These are phyloP conservation scores for Myriosclerotinia scirpicola DNA, from an alignment of 2,329 filamentous ascomycete species.

Conservation along the genomic window DNA sequence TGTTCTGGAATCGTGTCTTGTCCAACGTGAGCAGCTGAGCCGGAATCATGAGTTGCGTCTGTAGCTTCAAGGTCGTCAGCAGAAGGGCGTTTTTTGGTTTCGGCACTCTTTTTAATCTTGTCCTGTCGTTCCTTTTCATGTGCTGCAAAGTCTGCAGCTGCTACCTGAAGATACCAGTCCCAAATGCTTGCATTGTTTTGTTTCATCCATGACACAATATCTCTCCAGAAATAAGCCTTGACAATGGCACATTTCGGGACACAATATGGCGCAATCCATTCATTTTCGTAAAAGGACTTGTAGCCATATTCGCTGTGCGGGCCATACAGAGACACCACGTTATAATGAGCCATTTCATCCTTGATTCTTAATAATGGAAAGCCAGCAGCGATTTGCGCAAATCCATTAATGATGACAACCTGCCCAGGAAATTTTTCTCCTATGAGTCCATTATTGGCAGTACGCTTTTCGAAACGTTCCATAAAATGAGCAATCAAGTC, in stretches of 20 bases:
- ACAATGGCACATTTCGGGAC: neutral
- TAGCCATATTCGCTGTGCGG: neutral
- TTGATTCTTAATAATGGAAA: neutral
- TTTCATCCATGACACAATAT: neutral
- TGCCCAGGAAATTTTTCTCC: too few species aligned
- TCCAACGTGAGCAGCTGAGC: neutral
- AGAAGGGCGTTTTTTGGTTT: too few species aligned
- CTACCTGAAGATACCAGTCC: neutral
- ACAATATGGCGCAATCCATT: neutral
- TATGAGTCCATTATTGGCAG: too few species aligned
- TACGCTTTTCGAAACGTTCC: too few species aligned
- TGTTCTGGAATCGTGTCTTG: neutral
- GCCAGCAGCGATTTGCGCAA: neutral
- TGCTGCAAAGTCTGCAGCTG: neutral
- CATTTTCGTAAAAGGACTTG: constrained; percentile 1
- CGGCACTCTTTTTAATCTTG: too few species aligned
- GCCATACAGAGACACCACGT: neutral
- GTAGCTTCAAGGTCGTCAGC: too few species aligned
- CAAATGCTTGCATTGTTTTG: neutral
- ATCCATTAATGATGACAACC: neutral
- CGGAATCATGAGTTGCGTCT: too few species aligned
- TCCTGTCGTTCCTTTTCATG: neutral
- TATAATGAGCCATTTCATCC: neutral
- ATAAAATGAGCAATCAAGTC: too few species aligned
- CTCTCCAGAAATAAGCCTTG: neutral